Evolutionary conservation across 1,139 yeast species (phyloP), one percentile per base, ranked within the genome.

Genomic region (Protomyces inouyei): DNA sequence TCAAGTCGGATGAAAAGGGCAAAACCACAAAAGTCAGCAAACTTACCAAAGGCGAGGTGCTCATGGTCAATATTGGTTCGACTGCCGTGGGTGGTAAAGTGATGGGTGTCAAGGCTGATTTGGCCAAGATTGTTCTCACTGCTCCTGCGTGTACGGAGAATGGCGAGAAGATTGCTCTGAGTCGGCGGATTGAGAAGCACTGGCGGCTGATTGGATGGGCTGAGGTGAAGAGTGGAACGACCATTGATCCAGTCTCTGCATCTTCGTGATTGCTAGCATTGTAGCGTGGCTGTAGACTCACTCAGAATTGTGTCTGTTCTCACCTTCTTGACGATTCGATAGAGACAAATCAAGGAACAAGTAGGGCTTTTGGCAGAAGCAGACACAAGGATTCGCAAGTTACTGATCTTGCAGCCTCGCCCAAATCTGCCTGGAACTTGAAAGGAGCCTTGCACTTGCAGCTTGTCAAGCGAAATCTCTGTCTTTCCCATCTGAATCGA

Each of bases 171-270:
- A 92, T 95, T 78, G 99, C 99, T 61, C 82, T 95, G 74, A 91
- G 97, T 55, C 88, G 99, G 83, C 92, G 98, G 85, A 95, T 95
- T 73, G 99, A 93, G 76, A 93, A 92, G 84, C 99, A 95, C 79
- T 95, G 98, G 97, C 95, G 99, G 83, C 84, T 95, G 77, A 95
- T 95, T 80, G 99, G 99, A 73, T 95, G 99, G 99, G 99, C 98
- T 71, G 90, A 97, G 65, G 93, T 95, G 57, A 59, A 59, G 57
- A 52, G 57, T 35, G 63, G 63, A 12, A 35, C 40, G 52, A 59
- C 63, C 21, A 59, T 59, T 43, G 48, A 43, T n/a, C 48, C 48
- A 5, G 48, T 43, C 12, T 18, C 48, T 43, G 48, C 48, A 12
- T 37, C 43, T 9, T 37, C 43, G 16, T 37, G 6, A 37, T 37